phyloP scores from a whole-genome alignment of 1,139 yeast genomes.

The Dujonia santamariae region DNA sequence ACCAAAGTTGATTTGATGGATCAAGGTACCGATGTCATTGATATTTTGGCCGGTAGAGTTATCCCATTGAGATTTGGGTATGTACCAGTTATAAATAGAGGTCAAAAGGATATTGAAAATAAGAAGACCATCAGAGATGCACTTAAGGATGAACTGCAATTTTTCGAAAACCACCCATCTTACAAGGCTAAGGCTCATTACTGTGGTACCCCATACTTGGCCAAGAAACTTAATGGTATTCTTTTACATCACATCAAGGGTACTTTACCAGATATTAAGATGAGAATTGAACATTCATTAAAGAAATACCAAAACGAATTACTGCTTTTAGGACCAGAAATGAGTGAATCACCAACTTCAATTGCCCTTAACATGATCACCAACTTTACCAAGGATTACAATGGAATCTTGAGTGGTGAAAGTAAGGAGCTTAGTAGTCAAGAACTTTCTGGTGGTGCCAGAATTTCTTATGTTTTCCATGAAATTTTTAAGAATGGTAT shows the following conservation, averaged over 20 bases:
- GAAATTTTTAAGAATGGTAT: constrained; percentile 94
- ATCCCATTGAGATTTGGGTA: constrained; percentile 95
- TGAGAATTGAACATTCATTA: constrained; percentile 79
- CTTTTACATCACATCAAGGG: constrained; percentile 90
- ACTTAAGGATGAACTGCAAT: constrained; percentile 71
- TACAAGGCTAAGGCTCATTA: constrained; percentile 81
- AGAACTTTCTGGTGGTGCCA: constrained; percentile 95
- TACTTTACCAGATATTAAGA: constrained; percentile 90
- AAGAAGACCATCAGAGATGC: constrained; percentile 90
- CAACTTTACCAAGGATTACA: constrained; percentile 87
- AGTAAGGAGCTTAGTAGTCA: constrained; percentile 81
- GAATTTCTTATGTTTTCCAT: constrained; percentile 96
- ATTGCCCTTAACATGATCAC: constrained; percentile 89
- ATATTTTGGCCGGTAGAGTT: constrained; percentile 92
- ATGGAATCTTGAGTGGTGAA: constrained; percentile 90
- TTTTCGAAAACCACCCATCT: constrained; percentile 73
- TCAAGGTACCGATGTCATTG: constrained; percentile 97
- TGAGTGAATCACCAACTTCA: constrained; percentile 84
- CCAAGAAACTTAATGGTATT: constrained; percentile 87
- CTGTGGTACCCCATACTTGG: constrained; percentile 96
- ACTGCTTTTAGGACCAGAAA: constrained; percentile 74
- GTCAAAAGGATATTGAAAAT: constrained; percentile 90
- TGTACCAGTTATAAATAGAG: constrained; percentile 96
- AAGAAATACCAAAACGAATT: constrained; percentile 84
- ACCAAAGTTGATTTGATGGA: constrained; percentile 98